Percentiles rank a stretch among this genome's conserved stretches.
phyloP scores from a whole-genome alignment of 192 early-diverging fungal genomes.

The Backusella sp. region DNA sequence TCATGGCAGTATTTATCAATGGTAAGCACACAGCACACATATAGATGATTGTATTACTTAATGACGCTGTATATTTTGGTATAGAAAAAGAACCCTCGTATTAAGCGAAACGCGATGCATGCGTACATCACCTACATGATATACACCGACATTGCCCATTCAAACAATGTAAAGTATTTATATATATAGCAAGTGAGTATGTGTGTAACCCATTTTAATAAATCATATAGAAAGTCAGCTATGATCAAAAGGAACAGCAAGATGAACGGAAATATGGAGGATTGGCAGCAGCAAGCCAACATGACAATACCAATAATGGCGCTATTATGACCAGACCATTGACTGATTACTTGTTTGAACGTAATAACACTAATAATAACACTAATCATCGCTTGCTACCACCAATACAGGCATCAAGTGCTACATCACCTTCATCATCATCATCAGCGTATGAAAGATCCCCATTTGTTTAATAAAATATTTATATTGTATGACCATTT shows the following conservation, averaged over 20 bases:
- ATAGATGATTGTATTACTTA: not conserved
- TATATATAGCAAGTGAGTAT: not conserved
- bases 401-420: not conserved
- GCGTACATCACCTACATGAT: slow-evolving; percentile 52
- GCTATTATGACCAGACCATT: slow-evolving; percentile 25
- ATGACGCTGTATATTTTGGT: not conserved
- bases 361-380: not conserved
- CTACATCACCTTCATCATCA: not conserved
- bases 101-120: slow-evolving; percentile 50
- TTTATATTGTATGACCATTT: not conserved
- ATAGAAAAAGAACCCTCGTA: slow-evolving; percentile 44
- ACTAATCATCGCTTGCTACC: not conserved
- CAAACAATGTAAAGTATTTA: slow-evolving; percentile 2
- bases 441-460: not conserved
- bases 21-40: not conserved
- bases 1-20: slow-evolving; percentile 25
- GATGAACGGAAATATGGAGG: not conserved
- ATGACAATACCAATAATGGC: not conserved
- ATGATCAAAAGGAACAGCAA: not conserved
- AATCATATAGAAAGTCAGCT: not conserved
- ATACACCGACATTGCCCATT: slow-evolving; percentile 36
- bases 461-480: not conserved
- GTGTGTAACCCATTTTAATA: not conserved
- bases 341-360: slow-evolving; percentile 19
- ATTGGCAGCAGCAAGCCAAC: not conserved